These are phyloP conservation scores for Leptosphaerulina australis DNA, from an alignment of 2,329 filamentous ascomycete species.

Conservation along the genomic window DNA sequence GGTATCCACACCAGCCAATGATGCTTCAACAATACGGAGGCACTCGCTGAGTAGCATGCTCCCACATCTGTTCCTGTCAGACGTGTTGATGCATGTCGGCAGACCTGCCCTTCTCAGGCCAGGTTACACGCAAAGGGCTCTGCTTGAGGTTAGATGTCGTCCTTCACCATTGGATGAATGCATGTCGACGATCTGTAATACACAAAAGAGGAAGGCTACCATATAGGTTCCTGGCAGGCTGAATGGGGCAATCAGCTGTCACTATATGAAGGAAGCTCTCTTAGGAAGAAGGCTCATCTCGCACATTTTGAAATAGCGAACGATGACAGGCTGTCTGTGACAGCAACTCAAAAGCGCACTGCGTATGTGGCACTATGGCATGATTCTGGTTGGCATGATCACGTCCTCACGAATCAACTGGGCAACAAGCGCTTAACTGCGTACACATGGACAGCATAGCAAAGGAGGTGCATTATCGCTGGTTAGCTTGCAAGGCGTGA, in stretches of 20 bases:
- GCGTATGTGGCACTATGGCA: constrained; percentile 10
- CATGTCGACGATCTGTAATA: background rate
- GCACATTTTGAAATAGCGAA: background rate
- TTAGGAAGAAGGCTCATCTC: background rate
- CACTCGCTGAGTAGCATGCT: constrained; percentile 6
- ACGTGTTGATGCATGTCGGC: background rate
- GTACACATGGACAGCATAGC: constrained; percentile 5
- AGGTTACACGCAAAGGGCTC: background rate
- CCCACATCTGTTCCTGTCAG: constrained; percentile 1
- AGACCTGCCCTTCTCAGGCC: background rate
- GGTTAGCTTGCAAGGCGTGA: constrained; percentile 15
- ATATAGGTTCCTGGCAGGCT: constrained; percentile 9
- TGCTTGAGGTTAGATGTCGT: background rate
- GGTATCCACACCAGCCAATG: constrained; percentile 31
- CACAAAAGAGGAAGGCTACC: constrained; percentile 14
- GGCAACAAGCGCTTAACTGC: constrained; percentile 5
- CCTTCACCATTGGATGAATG: background rate
- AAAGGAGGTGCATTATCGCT: constrained; percentile 12
- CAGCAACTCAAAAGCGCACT: background rate
- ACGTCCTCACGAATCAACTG: constrained; percentile 4
- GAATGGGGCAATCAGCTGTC: constrained; percentile 6
- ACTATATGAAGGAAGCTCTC: constrained; percentile 21
- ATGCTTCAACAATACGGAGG: constrained; percentile 7
- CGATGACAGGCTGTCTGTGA: background rate
- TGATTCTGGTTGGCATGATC: constrained; percentile 25